Base-by-base conservation (phyloP, 768 basidiomycete species). In the Omphalotus guepiniiformis region DNA sequence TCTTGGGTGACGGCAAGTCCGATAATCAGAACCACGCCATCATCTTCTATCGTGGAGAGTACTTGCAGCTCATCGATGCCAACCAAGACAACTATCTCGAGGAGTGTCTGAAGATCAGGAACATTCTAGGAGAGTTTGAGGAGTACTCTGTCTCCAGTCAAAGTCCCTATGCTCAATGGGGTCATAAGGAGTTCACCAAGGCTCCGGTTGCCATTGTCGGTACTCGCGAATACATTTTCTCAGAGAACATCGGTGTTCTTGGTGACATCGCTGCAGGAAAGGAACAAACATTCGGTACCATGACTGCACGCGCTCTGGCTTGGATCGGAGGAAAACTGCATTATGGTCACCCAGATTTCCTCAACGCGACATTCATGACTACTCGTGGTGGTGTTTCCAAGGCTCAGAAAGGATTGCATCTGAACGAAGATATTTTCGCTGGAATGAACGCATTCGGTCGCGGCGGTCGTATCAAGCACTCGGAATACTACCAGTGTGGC, bases 1-100 rank as follows among this genome's bases (percentile, higher is more conserved):
- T 99, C 61, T 83, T 98, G 39, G 96, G 96, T 53, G 96, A 99
- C 60, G 96, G 96, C 46, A 99, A 99, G 71, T 95, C 93, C 12
- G 96, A 98, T 69, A 99, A 99, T 66, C 96, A 99, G 75, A 99
- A 99, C 67, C 96, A 99, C 62, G 95, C 96, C 23, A 97, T 99
- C 59, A 76, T 98, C 60, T 99, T 99, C 76, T 96, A 98, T 67
- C 92, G 96, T 38, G 96, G 96, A 54, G 96, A 99, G 69, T 98
- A 96, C 64, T 76, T 99, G 41, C 96, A 99, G 68, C 87, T 99
- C 57, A 97, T 99, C 68, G 96, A 99, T 56, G 96, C 96, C 57
- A 99, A 99, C 64, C 96, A 99, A 71, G 96, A 99, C 73, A 99
- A 98, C 71, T 99, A 99, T 61, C 74, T 99, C 58, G 96, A 99